Evolutionary conservation across 108 stramenopile species (phyloP), one percentile per base, ranked within the genome.

Genomic region (Nitzschia sp.): DNA sequence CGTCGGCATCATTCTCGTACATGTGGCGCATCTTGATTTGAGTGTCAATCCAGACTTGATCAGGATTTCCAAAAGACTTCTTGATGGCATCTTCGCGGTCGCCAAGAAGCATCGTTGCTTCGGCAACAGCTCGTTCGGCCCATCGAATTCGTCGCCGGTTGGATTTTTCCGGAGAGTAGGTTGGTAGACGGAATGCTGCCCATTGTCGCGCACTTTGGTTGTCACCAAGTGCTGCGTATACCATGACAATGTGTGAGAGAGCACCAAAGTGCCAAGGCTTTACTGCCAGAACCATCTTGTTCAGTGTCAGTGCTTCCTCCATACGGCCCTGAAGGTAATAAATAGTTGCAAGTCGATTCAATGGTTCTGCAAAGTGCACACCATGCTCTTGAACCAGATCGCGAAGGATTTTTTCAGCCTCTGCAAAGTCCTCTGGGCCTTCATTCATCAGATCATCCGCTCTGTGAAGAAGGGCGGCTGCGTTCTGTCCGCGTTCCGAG

Each of bases 231-330:
- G 63, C 60, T 1, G 77, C 54, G 63, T 79, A 88, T 8, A 89
- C 79, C 75, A 88, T 74, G 53, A 89, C 84, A 33, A 94, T 79
- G 4, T 85, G 85, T 0, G 78, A 80, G 34, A 94, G 71, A 9
- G 93, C 93, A 25, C 90, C 93, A 50, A 94, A 75, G 48, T 94
- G 93, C 86, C 88, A 89, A 0, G 90, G 90, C 41, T 91, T 94
- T 25, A 82, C 56, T 21, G 63, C 46, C 29, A 94, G 53, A 23
- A 94, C 85, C 27, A 79, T 44, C 58, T 87, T 69, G 46, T 84
- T 84, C 54, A 87, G 67, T 31, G 63, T 41, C 57, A 80, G 77
- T 45, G 84, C 78, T 58, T 85, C 83, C 2, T 84, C 53, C 21
- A 76, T 34, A 26, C 83, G 73, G 28, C 85, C 85, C 79, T 77